Evolutionary conservation across 805 yeast genomes (phyloP).

Genomic region (Cyberlindnera xishuangbannaensis): DNA sequence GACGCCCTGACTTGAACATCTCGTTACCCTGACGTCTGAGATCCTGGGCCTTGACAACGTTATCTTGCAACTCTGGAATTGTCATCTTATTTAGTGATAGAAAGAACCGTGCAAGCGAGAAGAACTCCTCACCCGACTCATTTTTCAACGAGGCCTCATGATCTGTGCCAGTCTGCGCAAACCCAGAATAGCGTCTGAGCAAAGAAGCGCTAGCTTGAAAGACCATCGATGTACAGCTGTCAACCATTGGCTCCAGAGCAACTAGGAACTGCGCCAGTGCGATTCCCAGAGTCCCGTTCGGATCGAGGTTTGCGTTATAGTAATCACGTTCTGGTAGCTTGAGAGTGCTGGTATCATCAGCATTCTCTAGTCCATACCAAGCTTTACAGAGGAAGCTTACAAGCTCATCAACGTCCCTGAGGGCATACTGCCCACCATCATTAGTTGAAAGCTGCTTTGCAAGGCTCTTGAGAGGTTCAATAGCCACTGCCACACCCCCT

Average conservation of each 20-base stretch:
- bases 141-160: conserved; percentile 9
- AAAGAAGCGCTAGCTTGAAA: conserved; percentile 6
- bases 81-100: conserved; percentile 10
- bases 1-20: conserved; percentile 11
- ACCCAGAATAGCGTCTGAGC: conserved; percentile 14
- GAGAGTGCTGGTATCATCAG: not conserved
- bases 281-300: conserved; percentile 13
- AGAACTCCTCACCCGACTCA: conserved; percentile 16
- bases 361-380: not conserved
- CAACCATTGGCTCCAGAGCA: conserved; percentile 4
- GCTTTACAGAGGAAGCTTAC: not conserved
- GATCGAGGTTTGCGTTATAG: conserved; percentile 16
- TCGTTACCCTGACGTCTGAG: conserved; percentile 19
- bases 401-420: not conserved
- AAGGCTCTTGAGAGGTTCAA: not conserved
- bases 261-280: conserved; percentile 14
- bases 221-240: conserved; percentile 1
- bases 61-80: conserved; percentile 1
- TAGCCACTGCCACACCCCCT: not conserved
- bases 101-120: conserved; percentile 11
- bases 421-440: not conserved
- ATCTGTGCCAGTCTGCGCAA: conserved; percentile 7
- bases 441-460: not conserved
- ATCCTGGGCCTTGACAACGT: conserved; percentile 5
- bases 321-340: conserved; percentile 3